Evolutionary conservation across 2,329 filamentous ascomycete species (phyloP), one percentile per base, ranked within the genome.

Genomic region (Dactylonectria macrodidyma): DNA sequence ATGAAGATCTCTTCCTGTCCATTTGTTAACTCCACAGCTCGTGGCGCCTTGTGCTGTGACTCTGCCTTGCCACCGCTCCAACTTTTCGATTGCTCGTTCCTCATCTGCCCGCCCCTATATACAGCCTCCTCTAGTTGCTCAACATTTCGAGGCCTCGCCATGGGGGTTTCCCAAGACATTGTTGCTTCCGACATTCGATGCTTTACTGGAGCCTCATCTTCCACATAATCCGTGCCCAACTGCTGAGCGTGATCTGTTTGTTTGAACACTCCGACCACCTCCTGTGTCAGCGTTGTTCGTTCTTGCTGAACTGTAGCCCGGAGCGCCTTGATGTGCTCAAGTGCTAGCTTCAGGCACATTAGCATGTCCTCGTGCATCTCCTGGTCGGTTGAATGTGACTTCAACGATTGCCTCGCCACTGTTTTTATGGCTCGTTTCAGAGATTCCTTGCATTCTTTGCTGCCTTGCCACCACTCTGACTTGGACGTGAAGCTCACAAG

Each of bases 371-470:
- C 71, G 24, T 81, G 78, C n/a, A 56, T 64, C 12, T 70, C 54
- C 16, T 65, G 62, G 1, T 61, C 60, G 9, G n/a, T 57, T 5
- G 44, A 9, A 2, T 22, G 46, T 9, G 63, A 59, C 12, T 36
- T 72, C 5, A 71, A 62, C 5, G 70, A 72, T 19, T 79, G 77
- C 61, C 71, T 71, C 22, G 77, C 77, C 34, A 78, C 68, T 19
- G 74, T 73, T 70, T 81, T 81, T 75, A 82, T 81, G 9, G 79
- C 80, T 26, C 78, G 71, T 67, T 82, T 82, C 71, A 82, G 73
- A n/a, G 76, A 79, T 64, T 80, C 77, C 60, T 82, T 81, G 71
- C 81, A 82, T 41, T 74, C 75, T 41, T 74, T 76, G 55, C 78
- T 80, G 10, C 79, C 79, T n/a, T 80, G 77, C 81, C 81, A 83